Conservation (phyloP, 140 eudicot genomes). For the Stevia rebaudiana region DNA sequence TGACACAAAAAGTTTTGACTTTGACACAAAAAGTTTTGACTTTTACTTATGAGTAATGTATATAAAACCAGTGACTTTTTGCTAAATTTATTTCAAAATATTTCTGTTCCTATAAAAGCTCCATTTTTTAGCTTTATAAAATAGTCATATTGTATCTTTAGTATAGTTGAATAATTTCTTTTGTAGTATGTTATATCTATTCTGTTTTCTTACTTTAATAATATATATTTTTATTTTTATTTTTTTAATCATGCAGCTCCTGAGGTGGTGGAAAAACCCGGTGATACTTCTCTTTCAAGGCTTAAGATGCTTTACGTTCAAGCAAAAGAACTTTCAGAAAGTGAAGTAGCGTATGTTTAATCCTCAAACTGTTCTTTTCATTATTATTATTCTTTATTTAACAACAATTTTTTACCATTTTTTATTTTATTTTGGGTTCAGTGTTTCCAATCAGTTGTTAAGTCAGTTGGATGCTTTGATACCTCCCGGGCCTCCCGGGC, state of each 20-base stretch:
- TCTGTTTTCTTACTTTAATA: constrained; percentile 2
- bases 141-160: neutral
- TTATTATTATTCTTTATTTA: neutral
- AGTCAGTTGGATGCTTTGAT: constrained; percentile 57
- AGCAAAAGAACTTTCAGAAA: constrained; percentile 79
- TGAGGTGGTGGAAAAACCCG: constrained; percentile 80
- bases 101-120: neutral
- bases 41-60: neutral
- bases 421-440: constrained; percentile 28
- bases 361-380: neutral
- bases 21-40: neutral
- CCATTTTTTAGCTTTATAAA: neutral
- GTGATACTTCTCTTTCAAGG: constrained; percentile 62
- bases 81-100: neutral
- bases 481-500: constrained; percentile 83
- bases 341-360: constrained; percentile 59
- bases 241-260: constrained; percentile 58
- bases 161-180: neutral
- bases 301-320: constrained; percentile 72
- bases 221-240: neutral
- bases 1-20: neutral
- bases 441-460: constrained; percentile 54
- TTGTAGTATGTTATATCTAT: neutral
- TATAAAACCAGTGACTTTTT: neutral
- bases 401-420: neutral